Evolutionary conservation across 768 basidiomycete genomes (phyloP), one percentile per base, ranked within the genome.

Genomic region (Coprinopsis sp.): DNA sequence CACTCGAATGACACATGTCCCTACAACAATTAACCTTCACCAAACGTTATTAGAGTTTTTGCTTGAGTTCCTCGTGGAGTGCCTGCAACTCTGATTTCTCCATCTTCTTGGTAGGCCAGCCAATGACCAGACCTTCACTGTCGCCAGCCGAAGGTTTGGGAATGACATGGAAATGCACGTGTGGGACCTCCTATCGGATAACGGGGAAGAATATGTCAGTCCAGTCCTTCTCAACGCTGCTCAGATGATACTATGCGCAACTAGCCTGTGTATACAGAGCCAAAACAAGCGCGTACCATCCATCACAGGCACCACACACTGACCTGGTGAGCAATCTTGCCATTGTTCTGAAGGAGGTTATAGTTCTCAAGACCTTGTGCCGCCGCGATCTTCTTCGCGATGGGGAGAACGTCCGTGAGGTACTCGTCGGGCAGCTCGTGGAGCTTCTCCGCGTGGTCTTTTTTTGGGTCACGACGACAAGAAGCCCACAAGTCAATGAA

Each of bases 91-190:
- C 84, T 5, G 82, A 85, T 66, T 80, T 82, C n/a, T 73, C 62
- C 22, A 74, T 54, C 36, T 67, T 57, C 64, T 81, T 67, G 1
- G 72, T 62, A 1, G 89, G 89, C 95, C 95, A 97, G 14, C 78
- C 80, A 45, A 97, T 68, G 11, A 80, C 80, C 22, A 99, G 74
- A 3, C 95, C 95, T 54, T 87, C 81, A 4, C 76, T 60, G 36
- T 82, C 77, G 4, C 68, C 66, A 2, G 59, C 73, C n/a, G 65
- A 60, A 0, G 88, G 91, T 62, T 96, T 97, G 3, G 94, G 93
- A 51, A 97, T 94, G 55, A 97, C 75, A 58, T 97, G 92, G 68
- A 92, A 92, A 63, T 95, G 91, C 12, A 92, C 91, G 56, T 95
- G 92, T 45, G 82, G 78, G 22, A 95, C 91, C 42, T 78, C 70